Base-by-base conservation (phyloP, 2,329 filamentous ascomycete genomes). In the Exserohilum turcica region DNA sequence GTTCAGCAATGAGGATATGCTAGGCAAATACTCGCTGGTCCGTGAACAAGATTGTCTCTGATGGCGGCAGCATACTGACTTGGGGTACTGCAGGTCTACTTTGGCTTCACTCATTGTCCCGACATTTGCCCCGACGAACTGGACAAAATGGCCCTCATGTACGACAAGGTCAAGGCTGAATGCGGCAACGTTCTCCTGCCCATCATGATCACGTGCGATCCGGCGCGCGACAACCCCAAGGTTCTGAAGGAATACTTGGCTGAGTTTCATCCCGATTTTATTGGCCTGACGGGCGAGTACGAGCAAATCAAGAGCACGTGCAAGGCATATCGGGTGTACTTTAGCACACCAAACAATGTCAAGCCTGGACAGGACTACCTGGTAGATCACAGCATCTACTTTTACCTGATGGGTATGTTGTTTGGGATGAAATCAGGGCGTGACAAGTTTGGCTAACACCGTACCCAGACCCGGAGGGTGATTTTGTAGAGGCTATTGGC, bases 121-220 rank as follows among this genome's bases (percentile, higher is more conserved):
- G 94, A 99, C 74, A 99, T 99, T 73, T 99, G 94, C 80, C 94
- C 94, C 29, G 94, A 99, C 71, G 94, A 99, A 78, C 88, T 99
- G 67, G 94, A 99, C 80, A 99, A 99, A 81, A 97, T 99, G 92
- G 90, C 93, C n/a, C 82, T 83, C 53, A 96, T 97, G 85, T 89
- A 95, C 70, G 92, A 99, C 71, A 80, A 80, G 54, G 82, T 87
- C 36, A 76, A 77, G 35, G 74, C 76, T 46, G 72, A 74, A 56
- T 76, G 76, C 60, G 80, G 79, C 31, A 73, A 78, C 45, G 75
- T 80, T 43, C 77, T 97, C 61, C 80, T 87, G 27, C 91, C 93
- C 24, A 82, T 99, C 52, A 97, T 99, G 76, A 91, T 99, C 63
- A 96, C 92, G 39, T 97, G 94, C 78, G 94, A 99, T 71, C 94